Conservation (phyloP, 305 asterid genomes). For the Striga hermonthica region DNA sequence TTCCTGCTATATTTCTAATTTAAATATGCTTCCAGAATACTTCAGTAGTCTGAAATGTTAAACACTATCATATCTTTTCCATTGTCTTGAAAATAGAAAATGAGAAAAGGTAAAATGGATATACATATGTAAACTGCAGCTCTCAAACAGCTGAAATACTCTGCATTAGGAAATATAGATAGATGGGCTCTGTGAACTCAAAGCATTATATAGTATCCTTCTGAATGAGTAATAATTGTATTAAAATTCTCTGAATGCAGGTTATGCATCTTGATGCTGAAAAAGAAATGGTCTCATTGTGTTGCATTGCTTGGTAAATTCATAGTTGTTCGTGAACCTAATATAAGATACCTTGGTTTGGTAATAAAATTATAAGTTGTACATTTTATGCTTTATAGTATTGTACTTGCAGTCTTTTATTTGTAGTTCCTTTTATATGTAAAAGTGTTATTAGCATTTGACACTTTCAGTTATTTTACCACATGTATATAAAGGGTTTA, state of each 20-base stretch:
- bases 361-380: too few relatives aligned
- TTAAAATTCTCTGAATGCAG: constrained; percentile 40
- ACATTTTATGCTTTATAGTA: too few relatives aligned
- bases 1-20: too few relatives aligned
- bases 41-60: constrained; percentile 1
- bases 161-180: not conserved
- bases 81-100: too few relatives aligned
- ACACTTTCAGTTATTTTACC: too few relatives aligned
- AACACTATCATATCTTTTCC: not conserved
- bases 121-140: too few relatives aligned
- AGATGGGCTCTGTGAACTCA: not conserved
- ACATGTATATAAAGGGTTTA: too few relatives aligned
- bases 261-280: constrained; percentile 99
- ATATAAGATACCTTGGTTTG: constrained; percentile 97
- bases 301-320: constrained; percentile 99
- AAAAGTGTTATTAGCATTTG: too few relatives aligned
- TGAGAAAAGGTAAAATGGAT: too few relatives aligned
- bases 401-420: too few relatives aligned
- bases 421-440: too few relatives aligned
- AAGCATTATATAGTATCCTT: not conserved
- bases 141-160: constrained; percentile 19
- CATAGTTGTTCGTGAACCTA: constrained; percentile 98
- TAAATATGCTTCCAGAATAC: too few relatives aligned
- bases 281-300: constrained; percentile 99
- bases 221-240: constrained; percentile 12